These are phyloP conservation scores for Monosporozyma servazzii DNA, from an alignment of 805 yeast species.

Conservation along the genomic window DNA sequence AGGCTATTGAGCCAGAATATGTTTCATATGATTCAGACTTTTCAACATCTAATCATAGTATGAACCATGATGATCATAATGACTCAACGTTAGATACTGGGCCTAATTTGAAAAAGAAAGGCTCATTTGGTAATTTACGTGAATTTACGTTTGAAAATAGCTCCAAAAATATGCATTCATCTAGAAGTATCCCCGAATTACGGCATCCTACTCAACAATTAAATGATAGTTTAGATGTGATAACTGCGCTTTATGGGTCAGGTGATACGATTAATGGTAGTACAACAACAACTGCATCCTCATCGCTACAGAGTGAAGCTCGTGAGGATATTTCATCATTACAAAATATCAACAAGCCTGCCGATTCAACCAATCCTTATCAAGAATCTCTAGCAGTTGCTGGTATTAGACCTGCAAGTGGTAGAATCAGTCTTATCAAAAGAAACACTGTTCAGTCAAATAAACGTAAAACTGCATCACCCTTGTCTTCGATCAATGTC, in stretches of 20 bases:
- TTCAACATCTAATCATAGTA: not conserved
- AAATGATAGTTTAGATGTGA: not conserved
- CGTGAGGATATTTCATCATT: not conserved
- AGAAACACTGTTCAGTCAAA: constrained; percentile 6
- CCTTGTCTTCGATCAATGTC: not conserved
- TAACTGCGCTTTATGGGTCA: not conserved
- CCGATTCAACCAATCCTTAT: not conserved
- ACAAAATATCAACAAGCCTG: not conserved
- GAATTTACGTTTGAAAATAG: constrained; percentile 31
- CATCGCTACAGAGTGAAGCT: not conserved
- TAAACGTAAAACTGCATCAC: not conserved
- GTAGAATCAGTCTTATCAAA: constrained; percentile 24
- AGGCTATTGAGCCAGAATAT: not conserved
- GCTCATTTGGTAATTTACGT: constrained; percentile 41
- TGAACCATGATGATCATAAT: not conserved
- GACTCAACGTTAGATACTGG: not conserved
- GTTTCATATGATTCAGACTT: constrained; percentile 9
- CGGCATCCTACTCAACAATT: not conserved
- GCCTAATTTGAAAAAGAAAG: constrained; percentile 38
- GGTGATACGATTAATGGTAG: not conserved
- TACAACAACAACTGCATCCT: not conserved
- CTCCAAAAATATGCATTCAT: not conserved
- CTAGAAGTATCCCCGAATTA: not conserved
- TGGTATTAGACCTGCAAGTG: constrained; percentile 25
- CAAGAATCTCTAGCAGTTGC: constrained; percentile 10